Percentiles rank a stretch among this genome's conserved stretches.
phyloP scores from a whole-genome alignment of 768 basidiomycete genomes.

The Tulasnella sp. region DNA sequence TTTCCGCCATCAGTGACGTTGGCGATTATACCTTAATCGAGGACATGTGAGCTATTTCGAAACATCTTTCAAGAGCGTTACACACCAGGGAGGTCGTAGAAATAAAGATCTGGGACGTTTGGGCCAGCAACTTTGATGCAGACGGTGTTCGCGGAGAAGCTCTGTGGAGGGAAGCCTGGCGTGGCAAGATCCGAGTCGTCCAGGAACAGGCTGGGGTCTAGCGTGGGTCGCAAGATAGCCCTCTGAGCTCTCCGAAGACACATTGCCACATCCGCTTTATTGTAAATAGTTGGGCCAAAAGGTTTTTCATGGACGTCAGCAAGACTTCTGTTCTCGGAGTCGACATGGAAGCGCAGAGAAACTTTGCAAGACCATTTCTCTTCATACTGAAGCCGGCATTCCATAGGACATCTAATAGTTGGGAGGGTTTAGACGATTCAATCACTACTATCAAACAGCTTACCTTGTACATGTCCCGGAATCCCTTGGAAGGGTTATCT shows the following conservation, averaged over 20 bases:
- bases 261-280: slow-evolving; percentile 17
- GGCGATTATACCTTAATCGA: slow-evolving; percentile 13
- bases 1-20: slow-evolving; percentile 11
- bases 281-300: slow-evolving; percentile 9
- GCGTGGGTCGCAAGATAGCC: slow-evolving; percentile 18
- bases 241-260: slow-evolving; percentile 19
- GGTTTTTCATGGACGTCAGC: slow-evolving; percentile 15
- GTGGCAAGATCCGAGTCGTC: slow-evolving; percentile 10
- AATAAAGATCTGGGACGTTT: slow-evolving; percentile 49
- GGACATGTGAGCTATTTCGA: neutral
- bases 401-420: slow-evolving; percentile 27
- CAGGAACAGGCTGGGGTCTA: slow-evolving; percentile 11
- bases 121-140: slow-evolving; percentile 46
- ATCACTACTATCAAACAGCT: neutral
- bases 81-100: slow-evolving; percentile 48
- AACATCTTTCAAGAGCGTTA: neutral
- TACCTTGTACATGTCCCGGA: slow-evolving; percentile 68
- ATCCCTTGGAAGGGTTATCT: slow-evolving; percentile 54
- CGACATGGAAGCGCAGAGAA: slow-evolving; percentile 25
- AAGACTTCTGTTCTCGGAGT: slow-evolving; percentile 13
- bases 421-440: neutral
- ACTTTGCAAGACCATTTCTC: slow-evolving; percentile 26
- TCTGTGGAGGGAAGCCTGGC: slow-evolving; percentile 6
- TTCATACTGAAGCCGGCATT: slow-evolving; percentile 24
- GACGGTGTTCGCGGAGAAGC: slow-evolving; percentile 45